Evolutionary conservation across 2,329 filamentous ascomycete genomes (phyloP), one percentile per base, ranked within the genome.

Genomic region (Colletotrichum simmondsii): DNA sequence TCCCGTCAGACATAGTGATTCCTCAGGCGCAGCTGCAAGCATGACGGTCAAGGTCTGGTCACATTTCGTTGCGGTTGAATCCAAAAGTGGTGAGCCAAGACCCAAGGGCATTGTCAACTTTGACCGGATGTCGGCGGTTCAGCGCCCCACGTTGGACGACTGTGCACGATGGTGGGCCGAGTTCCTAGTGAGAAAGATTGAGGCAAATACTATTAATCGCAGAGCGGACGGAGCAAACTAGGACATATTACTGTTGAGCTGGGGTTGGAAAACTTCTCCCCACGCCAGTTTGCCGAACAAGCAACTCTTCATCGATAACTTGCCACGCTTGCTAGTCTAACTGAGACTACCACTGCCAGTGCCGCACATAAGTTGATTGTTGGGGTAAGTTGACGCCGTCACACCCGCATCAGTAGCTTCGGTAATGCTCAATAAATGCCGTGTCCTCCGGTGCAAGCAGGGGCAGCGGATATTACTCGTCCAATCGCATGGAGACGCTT

Each of bases 351-450:
- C 54, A 11, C 19, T 28, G 52, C 46, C 8, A 65, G 32, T 70
- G 70, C 70, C 60, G 60, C 70, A 65, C 7, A 26, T 70, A 72
- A 65, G 70, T 60, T 72, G 65, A 24, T 52, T 28, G 42, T n/a
- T 60, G 3, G 53, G 53, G 57, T 35, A 35, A 42, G 28, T 16
- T 46, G 26, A 42, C 26, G 59, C 65, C 65, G 65, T 61, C n/a
- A 56, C 54, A 60, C 52, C 65, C 59, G 65, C 46, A 10, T 24
- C 53, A 24, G 16, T n/a, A 42, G 42, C 60, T 65, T n/a, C 65
- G 58, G 64, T 30, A 72, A 30, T 42, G 32, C 70, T 28, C 46
- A 52, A 22, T 54, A 28, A 58, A 24, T 60, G 66, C 70, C 66
- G 70, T 54, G 59, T 12, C 28, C 54, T 69, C 70, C 70, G 65